Conservation (phyloP, 1,284 basidiomycete species). For the Boletus subluridellus region DNA sequence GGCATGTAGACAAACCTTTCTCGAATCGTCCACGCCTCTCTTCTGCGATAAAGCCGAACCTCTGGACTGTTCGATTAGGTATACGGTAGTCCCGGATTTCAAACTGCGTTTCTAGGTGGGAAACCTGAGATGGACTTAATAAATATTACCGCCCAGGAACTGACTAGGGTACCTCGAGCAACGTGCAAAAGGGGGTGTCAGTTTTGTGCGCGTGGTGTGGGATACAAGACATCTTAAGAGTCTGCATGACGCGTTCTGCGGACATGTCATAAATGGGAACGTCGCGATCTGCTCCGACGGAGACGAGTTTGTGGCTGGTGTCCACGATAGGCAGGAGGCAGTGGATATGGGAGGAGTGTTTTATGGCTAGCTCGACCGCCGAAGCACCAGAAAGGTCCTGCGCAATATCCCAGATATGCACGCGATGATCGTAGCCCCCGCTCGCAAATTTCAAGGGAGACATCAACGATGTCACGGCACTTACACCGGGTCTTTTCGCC, state of each 20-base stretch:
- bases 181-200: constrained; percentile 37
- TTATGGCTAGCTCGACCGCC: constrained; percentile 37
- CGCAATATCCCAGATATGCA: constrained; percentile 46
- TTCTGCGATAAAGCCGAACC: constrained; percentile 43
- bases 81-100: constrained; percentile 48
- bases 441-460: constrained; percentile 44
- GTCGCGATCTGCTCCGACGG: constrained; percentile 47
- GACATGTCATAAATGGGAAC: constrained; percentile 48
- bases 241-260: constrained; percentile 41
- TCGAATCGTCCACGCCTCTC: constrained; percentile 43
- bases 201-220: constrained; percentile 45
- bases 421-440: constrained; percentile 49
- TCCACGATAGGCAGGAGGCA: constrained; percentile 43
- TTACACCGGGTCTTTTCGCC: constrained; percentile 40
- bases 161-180: constrained; percentile 41
- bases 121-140: constrained; percentile 35
- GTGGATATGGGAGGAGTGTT: constrained; percentile 44
- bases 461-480: constrained; percentile 40
- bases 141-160: background rate
- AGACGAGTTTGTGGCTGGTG: constrained; percentile 46
- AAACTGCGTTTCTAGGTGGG: constrained; percentile 51
- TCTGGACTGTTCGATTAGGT: constrained; percentile 35
- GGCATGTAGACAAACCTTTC: constrained; percentile 36
- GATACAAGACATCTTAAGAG: constrained; percentile 43
- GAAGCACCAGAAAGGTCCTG: constrained; percentile 34